Evolutionary conservation across 202 grass and related monocot genomes (phyloP), one percentile per base, ranked within the genome.

Genomic region (Panicum virgatum): DNA sequence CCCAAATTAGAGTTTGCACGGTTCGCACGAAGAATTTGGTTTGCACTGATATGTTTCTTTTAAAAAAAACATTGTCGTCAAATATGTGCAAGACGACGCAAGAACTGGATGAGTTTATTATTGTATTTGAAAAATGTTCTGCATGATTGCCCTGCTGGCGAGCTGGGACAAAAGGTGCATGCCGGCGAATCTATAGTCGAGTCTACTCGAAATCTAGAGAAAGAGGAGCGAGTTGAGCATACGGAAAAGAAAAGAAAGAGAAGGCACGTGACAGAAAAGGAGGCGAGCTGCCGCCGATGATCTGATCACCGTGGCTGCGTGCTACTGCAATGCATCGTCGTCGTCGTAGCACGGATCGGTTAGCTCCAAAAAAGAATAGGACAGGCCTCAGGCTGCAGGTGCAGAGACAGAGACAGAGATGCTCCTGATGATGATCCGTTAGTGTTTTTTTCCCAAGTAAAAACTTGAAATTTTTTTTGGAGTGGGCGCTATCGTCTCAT

Each of bases 331-430:
- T 37, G 81, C 48, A 50, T 23, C 61, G 7, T 20, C 71, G n/a
- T n/a, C n/a, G 59, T n/a, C 71, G 36, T 66, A 68, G 53, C 20
- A 40, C 66, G 62, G 82, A 66, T 82, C 29, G 38, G 32, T 12
- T 5, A 18, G 5, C 9, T 76, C 79, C 72, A 64, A 57, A 76
- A 69, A 40, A 30, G 70, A 77, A 82, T 77, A 72, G 36, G 27
- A 47, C 53, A 43, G n/a, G 57, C 9, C 12, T 23, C 53, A 61
- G 60, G 44, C n/a, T n/a, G n/a, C n/a, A n/a, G n/a, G n/a, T 23
- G 14, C 23, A 60, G 75, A 10, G 5, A 42, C 30, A 23, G 25
- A 46, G 48, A 44, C 36, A 46, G 61, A 68, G 59, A 74, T 66
- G 52, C 76, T 45, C 37, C n/a, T 47, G 7, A n/a, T n/a, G 23